Conservation (phyloP, 2,329 filamentous ascomycete species). For the Elsinoe australis region DNA sequence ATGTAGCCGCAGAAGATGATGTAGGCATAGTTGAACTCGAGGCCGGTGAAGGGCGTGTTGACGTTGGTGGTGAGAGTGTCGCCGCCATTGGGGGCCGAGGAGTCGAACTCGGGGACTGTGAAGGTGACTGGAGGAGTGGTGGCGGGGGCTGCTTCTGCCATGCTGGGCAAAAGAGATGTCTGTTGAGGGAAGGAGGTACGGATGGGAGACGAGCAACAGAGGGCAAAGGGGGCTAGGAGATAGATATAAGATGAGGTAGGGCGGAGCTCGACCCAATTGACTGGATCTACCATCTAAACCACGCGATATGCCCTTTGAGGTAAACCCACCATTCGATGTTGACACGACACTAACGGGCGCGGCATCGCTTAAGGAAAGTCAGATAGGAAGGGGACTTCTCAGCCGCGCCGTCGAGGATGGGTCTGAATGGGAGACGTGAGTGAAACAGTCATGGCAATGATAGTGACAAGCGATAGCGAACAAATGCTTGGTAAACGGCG, state of each 20-base stretch:
- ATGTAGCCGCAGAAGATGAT: constrained; percentile 52
- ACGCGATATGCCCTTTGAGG: neutral
- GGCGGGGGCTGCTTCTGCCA: constrained; percentile 10
- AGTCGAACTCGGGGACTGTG: constrained; percentile 33
- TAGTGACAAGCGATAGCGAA: neutral
- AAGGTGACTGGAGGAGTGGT: constrained; percentile 8
- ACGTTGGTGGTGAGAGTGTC: constrained; percentile 47
- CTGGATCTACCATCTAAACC: constrained; percentile 4
- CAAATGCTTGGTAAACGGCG: constrained; percentile 14
- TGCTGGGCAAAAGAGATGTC: neutral
- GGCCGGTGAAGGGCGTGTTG: constrained; percentile 51
- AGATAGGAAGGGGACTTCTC: neutral
- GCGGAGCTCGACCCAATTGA: constrained; percentile 2
- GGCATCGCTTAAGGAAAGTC: constrained; percentile 7
- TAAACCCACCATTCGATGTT: neutral
- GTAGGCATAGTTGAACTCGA: constrained; percentile 56
- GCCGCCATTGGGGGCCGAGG: constrained; percentile 45
- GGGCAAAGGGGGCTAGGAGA: no score
- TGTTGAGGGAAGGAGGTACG: neutral
- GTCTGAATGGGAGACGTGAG: neutral
- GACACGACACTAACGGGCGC: constrained; percentile 3
- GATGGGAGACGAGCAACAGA: no score
- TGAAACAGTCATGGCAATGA: neutral
- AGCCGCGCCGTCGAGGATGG: neutral
- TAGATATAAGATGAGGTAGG: neutral